These are phyloP conservation scores for Laetiporus sulphureus DNA, from an alignment of 1,284 basidiomycete species.

Conservation along the genomic window DNA sequence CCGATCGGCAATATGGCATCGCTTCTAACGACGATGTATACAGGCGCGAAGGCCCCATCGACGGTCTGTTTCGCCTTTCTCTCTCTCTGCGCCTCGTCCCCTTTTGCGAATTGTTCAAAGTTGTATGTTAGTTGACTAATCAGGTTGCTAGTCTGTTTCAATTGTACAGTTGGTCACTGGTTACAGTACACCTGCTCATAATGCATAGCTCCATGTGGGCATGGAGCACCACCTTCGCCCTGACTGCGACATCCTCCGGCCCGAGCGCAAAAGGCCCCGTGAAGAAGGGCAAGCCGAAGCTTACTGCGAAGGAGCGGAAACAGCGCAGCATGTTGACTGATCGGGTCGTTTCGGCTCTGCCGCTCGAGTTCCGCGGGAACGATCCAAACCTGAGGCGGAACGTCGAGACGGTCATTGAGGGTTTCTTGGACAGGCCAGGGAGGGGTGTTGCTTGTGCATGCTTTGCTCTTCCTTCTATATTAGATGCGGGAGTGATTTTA, in stretches of 20 bases:
- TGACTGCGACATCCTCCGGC: constrained; percentile 17
- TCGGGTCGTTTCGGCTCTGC: constrained; percentile 71
- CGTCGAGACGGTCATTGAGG: constrained; percentile 74
- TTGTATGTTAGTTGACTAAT: too few relatives aligned
- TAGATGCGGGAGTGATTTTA: too few relatives aligned
- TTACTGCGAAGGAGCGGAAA: constrained; percentile 78
- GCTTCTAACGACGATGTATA: too few relatives aligned
- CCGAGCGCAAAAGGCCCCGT: constrained; percentile 22
- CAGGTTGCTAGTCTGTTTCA: too few relatives aligned
- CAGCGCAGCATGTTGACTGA: constrained; percentile 71
- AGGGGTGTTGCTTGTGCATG: constrained; percentile 49
- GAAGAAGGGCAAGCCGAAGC: constrained; percentile 64
- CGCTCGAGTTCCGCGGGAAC: constrained; percentile 85
- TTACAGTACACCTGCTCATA: constrained; percentile 61
- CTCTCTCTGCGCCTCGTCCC: too few relatives aligned
- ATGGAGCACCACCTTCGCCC: constrained; percentile 44
- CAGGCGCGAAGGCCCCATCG: too few relatives aligned
- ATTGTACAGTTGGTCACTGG: too few relatives aligned
- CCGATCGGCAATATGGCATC: too few relatives aligned
- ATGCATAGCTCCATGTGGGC: constrained; percentile 72
- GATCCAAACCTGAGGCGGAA: constrained; percentile 76
- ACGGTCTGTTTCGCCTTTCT: too few relatives aligned
- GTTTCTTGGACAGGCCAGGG: constrained; percentile 50
- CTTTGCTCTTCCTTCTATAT: too few relatives aligned
- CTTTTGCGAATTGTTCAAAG: too few relatives aligned